phyloP scores from a whole-genome alignment of 305 asterid species.

The Fraxinus latifolia region DNA sequence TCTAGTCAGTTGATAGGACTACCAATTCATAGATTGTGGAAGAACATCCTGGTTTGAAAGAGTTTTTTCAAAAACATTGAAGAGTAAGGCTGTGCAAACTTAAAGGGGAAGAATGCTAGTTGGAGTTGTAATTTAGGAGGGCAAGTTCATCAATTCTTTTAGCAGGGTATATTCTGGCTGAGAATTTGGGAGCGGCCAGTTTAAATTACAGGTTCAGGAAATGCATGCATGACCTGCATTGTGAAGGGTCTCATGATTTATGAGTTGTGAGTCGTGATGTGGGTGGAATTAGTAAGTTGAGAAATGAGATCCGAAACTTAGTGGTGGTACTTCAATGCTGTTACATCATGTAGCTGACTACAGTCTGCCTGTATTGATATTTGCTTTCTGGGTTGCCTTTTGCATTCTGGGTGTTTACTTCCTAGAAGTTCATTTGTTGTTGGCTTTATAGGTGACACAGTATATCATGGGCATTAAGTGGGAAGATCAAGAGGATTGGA shows the following conservation, averaged over 20 bases:
- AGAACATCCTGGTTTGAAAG: too few species aligned
- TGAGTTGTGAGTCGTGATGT: background rate
- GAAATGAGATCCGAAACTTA: background rate
- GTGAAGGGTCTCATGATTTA: background rate
- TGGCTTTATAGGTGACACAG: background rate
- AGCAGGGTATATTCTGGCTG: background rate
- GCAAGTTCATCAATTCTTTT: background rate
- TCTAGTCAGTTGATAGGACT: too few species aligned
- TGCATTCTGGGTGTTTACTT: background rate
- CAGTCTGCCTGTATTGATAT: background rate
- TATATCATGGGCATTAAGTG: background rate
- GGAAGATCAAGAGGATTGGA: too few species aligned
- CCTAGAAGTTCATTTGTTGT: background rate
- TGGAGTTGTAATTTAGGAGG: background rate
- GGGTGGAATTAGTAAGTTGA: background rate
- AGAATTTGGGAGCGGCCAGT: background rate
- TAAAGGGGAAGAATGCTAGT: background rate
- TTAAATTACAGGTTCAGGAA: background rate
- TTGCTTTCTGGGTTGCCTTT: background rate
- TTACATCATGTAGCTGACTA: background rate
- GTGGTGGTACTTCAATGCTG: background rate
- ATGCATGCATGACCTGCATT: background rate
- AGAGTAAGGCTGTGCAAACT: background rate
- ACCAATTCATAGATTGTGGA: too few species aligned
- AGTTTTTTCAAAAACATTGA: background rate